Percentiles rank a stretch among this genome's conserved stretches.
These are phyloP conservation scores for Craspedostauros australis DNA, from an alignment of 108 stramenopile genomes.

Conservation along the genomic window DNA sequence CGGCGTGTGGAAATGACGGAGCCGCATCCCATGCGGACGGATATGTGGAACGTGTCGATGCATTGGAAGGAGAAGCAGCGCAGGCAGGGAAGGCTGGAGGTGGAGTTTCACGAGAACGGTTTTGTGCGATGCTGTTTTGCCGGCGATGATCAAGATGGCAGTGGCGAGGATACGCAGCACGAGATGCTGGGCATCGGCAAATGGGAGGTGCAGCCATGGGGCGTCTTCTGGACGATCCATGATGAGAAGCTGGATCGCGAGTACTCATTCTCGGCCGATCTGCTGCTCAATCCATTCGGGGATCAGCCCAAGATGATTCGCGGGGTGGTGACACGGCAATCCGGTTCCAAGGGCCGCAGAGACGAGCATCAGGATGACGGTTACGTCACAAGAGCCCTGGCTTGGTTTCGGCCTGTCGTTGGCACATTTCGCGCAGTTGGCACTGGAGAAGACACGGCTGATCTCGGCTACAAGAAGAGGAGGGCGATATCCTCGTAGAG, in stretches of 20 bases:
- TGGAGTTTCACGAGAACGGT: no score
- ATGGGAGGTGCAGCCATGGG: constrained; percentile 48
- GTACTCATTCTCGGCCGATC: constrained; percentile 41
- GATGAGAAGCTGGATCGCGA: constrained; percentile 1
- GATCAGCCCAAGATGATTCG: constrained; percentile 50
- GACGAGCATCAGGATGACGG: constrained; percentile 5
- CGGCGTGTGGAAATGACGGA: no score
- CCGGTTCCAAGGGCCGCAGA: background rate
- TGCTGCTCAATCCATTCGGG: constrained; percentile 68
- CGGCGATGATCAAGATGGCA: no score
- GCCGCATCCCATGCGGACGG: no score
- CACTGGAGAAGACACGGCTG: constrained; percentile 50
- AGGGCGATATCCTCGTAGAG: no score
- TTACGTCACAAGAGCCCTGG: constrained; percentile 23
- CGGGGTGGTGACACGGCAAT: constrained; percentile 20
- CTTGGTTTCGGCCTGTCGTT: constrained; percentile 65
- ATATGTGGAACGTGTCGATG: no score
- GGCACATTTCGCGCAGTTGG: constrained; percentile 61
- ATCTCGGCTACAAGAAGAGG: constrained; percentile 44
- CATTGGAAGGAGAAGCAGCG: no score
- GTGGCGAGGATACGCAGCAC: no score
- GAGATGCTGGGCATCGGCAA: constrained; percentile 25
- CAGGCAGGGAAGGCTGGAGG: no score
- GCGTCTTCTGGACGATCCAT: constrained; percentile 39
- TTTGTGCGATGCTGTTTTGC: no score